Base-by-base conservation (phyloP, 2,329 filamentous ascomycete species). In the Colletotrichum somersetense region DNA sequence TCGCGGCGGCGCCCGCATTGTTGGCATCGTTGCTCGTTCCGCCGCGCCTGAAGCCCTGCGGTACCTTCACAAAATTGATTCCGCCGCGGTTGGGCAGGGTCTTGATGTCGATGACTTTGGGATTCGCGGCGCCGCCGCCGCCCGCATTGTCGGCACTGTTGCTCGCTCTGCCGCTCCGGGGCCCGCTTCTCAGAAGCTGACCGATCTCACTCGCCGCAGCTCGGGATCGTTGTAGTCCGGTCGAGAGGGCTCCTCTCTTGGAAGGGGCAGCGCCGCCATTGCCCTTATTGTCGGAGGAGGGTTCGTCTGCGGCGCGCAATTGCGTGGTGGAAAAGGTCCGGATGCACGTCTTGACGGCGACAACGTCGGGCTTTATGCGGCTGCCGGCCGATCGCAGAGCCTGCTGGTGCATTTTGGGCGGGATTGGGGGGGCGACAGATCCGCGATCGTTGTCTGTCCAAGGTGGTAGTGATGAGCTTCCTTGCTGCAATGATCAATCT, bases 241-340 rank as follows among this genome's bases (percentile, higher is more conserved):
- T 75, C 14, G 76, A 76, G 48, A 71, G 77, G 53, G 75, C 72
- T 38, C 38, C 26, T 62, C 42, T 20, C 30, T 44, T 33, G 23
- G 33, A 33, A 33, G 62, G 62, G 38, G 62, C 46, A 26, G 50
- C 59, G 35, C 67, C 64, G 46, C 50, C 74, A 44, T 58, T 58
- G 57, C 48, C 64, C 44, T 64, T 68, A 42, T 69, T 66, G 33
- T 16, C 11, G 55, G 35, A 40, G 61, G 73, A 67, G 68, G 65
- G 69, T 63, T 73, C 66, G 66, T 82, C 79, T 72, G 78, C 78
- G 66, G 76, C 75, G 59, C 78, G 76, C 73, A 78, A 76, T 76
- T 80, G 80, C 26, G 82, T 80, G 53, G 82, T 83, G 59, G 83
- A 83, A 75, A 84, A 82, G 68, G 79, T 76, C 56, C 79, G 80